Evolutionary conservation across 1,139 yeast species (phyloP), one percentile per base, ranked within the genome.

Genomic region (Eremothecium cymbalariae): DNA sequence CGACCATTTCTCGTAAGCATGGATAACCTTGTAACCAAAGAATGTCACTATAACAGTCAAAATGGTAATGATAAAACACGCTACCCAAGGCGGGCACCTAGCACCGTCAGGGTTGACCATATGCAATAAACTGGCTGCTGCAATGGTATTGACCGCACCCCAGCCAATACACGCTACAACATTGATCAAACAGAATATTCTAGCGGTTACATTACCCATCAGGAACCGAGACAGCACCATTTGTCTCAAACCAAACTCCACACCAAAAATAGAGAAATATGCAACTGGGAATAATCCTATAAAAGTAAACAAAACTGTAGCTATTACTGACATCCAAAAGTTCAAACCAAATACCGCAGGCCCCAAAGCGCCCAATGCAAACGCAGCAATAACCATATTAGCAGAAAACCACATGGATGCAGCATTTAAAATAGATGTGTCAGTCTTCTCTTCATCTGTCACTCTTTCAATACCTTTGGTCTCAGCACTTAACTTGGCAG

Each of bases 361-460:
- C 39, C 95, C 95, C 35, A 86, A 64, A 40, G 82, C 81, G 55
- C 96, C 96, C 33, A 85, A 65, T 2, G 94, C 68, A 51, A 73
- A 78, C 16, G 95, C 74, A 15, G 95, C 86, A 55, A 86, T 74
- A 39, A 85, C 95, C 71, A 84, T 66, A 61, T 86, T 86, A 23
- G 94, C 95, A 18, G 93, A 80, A 52, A 82, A 70, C 96, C 96
- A 86, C 94, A 86, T 83, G 37, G 88, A 69, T 26, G 88, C 86
- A 18, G 93, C 83, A 47, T 70, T 72, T 65, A 74, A 64, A 37
- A 80, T 54, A 21, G 84, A 74, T 33, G 61, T 64, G 38, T 78
- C 85, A 32, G 51, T 51, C 51, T 70, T 60, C 46, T 67, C 62
- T 19, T 62, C 64, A 32, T 67, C 72, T 0, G 64, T 56, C 16